These are phyloP conservation scores for Alnus rubra DNA, from an alignment of 306 rosid species.

Conservation along the genomic window DNA sequence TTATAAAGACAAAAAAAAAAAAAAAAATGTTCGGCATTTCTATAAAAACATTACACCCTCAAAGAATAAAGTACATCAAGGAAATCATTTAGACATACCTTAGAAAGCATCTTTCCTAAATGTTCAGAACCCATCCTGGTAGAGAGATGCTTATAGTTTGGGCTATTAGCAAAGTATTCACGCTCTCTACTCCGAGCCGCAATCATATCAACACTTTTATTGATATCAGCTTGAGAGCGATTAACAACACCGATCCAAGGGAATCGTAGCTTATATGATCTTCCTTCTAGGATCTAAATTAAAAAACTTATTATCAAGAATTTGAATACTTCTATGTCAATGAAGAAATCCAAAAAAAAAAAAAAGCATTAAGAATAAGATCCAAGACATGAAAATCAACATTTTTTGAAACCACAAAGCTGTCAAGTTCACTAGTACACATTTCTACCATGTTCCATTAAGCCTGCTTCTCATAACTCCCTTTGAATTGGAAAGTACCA, in stretches of 20 bases:
- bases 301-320: not conserved
- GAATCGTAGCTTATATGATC: constrained; percentile 70
- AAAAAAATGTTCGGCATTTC: too few relatives aligned
- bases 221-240: constrained; percentile 86
- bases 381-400: not conserved
- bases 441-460: not conserved
- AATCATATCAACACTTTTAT: constrained; percentile 94
- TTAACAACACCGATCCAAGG: constrained; percentile 95
- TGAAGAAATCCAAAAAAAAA: not conserved
- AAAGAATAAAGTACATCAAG: not conserved
- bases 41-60: not conserved
- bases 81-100: constrained; percentile 47
- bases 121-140: constrained; percentile 95
- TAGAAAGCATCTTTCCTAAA: constrained; percentile 84
- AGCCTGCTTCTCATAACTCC: not conserved
- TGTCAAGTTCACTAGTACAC: not conserved
- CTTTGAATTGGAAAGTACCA: not conserved
- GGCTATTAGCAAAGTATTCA: constrained; percentile 71
- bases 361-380: not conserved
- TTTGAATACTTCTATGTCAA: constrained; percentile 1
- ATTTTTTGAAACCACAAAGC: not conserved
- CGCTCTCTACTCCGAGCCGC: constrained; percentile 92
- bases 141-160: constrained; percentile 83
- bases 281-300: constrained; percentile 77
- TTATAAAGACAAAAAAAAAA: not conserved